Evolutionary conservation across 75 land plant species (phyloP), one percentile per base, ranked within the genome.

Genomic region (Larix kaempferi): DNA sequence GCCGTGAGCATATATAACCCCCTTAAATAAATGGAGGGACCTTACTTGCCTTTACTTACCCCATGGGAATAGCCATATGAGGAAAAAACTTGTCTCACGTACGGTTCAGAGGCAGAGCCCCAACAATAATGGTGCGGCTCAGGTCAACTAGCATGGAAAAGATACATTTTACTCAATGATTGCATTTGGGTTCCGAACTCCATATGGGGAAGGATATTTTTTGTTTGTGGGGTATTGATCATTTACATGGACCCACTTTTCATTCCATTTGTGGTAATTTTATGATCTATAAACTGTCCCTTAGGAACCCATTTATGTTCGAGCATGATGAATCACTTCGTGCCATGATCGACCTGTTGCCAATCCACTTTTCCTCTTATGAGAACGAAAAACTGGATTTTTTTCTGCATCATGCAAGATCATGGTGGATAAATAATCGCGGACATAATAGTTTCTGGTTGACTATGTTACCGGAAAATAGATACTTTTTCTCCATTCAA

Each of bases 241-340:
- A 27, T 33, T 71, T 17, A 71, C 73, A 71, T 74, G 76, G 76
- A 41, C 56, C 76, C 76, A 35, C 76, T 74, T 74, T 41, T 74
- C 17, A 74, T 74, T 52, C 52, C 76, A 74, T 74, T 74, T 41
- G 52, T 74, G 76, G 76, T 41, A 54, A 33, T 74, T 41, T 41
- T 59, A 59, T 74, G 23, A 74, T 54, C 23, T 54, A 74, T 74
- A 41, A 41, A 54, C n/a, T 0, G 21, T 74, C 75, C 75, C 23
- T 74, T 13, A 74, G 0, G 16, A 74, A 74, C 49, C 75, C 57
- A 74, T 39, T 74, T 7, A 52, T 52, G 35, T 74, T 74, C 23
- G 35, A 74, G 57, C 75, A 74, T 21, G 49, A 41, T 74, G 13
- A 59, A 76, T 76, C 77, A 76, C 58, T 76, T 76, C 0, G 21